phyloP scores from a whole-genome alignment of 148 eudicot genomes.

The Rhododendron simsii region DNA sequence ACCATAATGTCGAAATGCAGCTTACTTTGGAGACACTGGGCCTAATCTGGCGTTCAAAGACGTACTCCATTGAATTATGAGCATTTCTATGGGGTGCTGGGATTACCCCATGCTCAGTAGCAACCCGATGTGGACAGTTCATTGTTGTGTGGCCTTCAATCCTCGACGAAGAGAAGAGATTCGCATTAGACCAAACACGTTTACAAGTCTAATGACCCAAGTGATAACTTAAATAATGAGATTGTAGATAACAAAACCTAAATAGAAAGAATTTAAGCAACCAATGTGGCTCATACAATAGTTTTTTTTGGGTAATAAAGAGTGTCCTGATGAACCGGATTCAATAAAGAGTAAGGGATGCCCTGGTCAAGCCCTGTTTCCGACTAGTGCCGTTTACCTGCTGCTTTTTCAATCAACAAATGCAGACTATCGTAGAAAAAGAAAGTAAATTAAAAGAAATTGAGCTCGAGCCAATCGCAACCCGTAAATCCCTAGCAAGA shows the following conservation, averaged over 20 bases:
- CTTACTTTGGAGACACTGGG: constrained; percentile 64
- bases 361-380: no score
- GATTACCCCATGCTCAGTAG: constrained; percentile 75
- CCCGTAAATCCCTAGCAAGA: neutral
- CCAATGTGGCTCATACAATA: neutral
- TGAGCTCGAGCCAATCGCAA: neutral
- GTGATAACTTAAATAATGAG: neutral
- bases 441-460: neutral
- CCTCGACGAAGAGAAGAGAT: constrained; percentile 4
- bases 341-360: neutral
- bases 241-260: neutral
- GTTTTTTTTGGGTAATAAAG: neutral
- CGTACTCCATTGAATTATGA: constrained; percentile 56
- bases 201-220: neutral
- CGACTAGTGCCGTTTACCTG: neutral
- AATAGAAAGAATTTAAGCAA: neutral
- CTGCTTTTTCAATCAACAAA: neutral
- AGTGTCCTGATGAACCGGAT: neutral
- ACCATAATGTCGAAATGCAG: neutral
- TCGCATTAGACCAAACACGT: neutral
- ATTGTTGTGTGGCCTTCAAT: constrained; percentile 90
- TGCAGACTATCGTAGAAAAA: neutral
- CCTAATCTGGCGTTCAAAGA: constrained; percentile 76
- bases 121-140: constrained; percentile 84
- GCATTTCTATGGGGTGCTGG: constrained; percentile 62